These are phyloP conservation scores for Rutidosis leptorrhynchoides DNA, from an alignment of 129 eudicot species.

Conservation along the genomic window DNA sequence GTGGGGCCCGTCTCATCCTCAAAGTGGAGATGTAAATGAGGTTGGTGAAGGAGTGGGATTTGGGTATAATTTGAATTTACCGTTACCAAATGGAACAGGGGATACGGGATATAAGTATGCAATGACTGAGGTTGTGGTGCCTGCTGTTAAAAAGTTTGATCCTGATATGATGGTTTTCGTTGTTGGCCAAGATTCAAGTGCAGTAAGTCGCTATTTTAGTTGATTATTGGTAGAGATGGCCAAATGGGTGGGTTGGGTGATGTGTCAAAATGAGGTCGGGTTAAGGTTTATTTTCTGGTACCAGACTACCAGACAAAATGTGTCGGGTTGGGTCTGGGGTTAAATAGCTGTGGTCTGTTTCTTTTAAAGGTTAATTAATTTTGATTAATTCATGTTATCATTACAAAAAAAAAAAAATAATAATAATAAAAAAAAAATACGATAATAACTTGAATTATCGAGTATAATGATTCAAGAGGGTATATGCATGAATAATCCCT, in stretches of 20 bases:
- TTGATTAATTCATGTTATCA: no score
- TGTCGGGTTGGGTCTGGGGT: no score
- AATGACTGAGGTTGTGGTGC: conserved; percentile 62
- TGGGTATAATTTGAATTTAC: conserved; percentile 85
- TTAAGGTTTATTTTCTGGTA: neutral
- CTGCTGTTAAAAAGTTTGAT: conserved; percentile 64
- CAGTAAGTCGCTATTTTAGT: conserved; percentile 58
- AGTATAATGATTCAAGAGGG: no score
- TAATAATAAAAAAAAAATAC: no score
- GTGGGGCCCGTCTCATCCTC: conserved; percentile 95
- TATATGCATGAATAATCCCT: no score
- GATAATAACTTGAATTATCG: no score
- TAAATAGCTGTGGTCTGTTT: no score
- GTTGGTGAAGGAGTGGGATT: conserved; percentile 77
- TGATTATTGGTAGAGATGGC: neutral
- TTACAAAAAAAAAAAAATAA: no score
- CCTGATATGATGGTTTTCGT: conserved; percentile 89
- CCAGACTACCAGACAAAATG: no score
- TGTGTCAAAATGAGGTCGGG: neutral
- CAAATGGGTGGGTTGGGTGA: neutral
- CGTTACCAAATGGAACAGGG: conserved; percentile 93
- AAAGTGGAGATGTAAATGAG: conserved; percentile 65
- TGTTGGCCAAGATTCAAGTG: conserved; percentile 93
- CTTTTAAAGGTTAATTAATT: no score
- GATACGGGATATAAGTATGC: conserved; percentile 75